Base-by-base conservation (phyloP, 2,329 filamentous ascomycete species). In the Diplodia intermedia region DNA sequence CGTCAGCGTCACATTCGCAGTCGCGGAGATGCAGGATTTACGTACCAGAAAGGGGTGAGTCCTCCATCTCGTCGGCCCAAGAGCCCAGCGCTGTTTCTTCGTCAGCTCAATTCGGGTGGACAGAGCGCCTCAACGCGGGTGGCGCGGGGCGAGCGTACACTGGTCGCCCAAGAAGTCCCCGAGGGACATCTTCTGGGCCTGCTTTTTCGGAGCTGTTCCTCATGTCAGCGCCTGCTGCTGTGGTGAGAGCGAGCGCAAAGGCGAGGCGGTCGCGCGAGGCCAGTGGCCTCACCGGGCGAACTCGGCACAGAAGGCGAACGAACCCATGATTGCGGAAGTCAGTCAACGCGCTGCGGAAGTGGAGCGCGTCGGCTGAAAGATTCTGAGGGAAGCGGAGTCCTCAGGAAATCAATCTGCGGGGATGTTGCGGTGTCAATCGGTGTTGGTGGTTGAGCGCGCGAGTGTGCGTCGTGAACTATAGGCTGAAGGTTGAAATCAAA, bases 41-140 rank as follows among this genome's bases (percentile, higher is more conserved):
- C 89, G 85, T 86, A 94, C 91, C 84, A 80, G 89, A 88, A 72
- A 91, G 87, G 71, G 87, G 86, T 81, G 86, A 84, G 77, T 97
- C 93, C 82, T 99, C 95, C 84, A 99, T 97, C 80, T 99, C 95
- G 83, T 99, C 96, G 76, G 95, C 95, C 95, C 95, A 99, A 74
- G 95, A 98, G 78, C 94, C 93, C 78, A 90, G 86, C 76, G 87
- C 89, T 91, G 76, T 70, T 69, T 63, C 63, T 56, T 69, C 47
- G 74, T 77, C 71, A 79, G 77, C 75, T 69, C 68, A 43, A 31
- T 54, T 56, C 66, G 61, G 71, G 40, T 57, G 53, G 60, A 52
- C 38, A 67, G 40, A 57, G 55, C 54, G 54, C 43, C 47, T 67
- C 65, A 67, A 53, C 65, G 60, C n/a, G 43, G 31, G 60, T 50